phyloP scores from a whole-genome alignment of 208 protist species.

The Phytomonas sp. region DNA sequence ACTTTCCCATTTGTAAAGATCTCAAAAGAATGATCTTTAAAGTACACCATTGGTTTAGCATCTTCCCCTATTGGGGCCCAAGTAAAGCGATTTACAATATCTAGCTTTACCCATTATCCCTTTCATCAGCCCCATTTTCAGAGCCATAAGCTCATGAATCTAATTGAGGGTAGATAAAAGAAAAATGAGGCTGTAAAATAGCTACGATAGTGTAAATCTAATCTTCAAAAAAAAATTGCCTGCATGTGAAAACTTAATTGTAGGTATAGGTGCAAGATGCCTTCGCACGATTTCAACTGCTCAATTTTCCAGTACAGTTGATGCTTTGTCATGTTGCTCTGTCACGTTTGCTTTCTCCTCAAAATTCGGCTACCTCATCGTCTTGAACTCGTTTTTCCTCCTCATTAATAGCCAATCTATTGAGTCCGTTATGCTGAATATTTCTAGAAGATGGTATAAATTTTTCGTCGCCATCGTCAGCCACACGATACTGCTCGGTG shows the following conservation, averaged over 20 bases:
- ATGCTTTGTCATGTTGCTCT: neutral
- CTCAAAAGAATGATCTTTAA: neutral
- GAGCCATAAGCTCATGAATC: neutral
- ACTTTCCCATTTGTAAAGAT: neutral
- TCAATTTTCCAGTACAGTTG: neutral
- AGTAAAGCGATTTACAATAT: neutral
- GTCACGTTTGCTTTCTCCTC: neutral
- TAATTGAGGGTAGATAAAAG: neutral
- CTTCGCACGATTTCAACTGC: neutral
- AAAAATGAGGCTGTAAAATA: neutral
- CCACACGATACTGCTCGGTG: slow-evolving; percentile 37
- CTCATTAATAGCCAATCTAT: slow-evolving; percentile 26
- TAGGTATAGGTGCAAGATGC: neutral
- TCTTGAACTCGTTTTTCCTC: slow-evolving; percentile 42
- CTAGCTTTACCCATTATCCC: neutral
- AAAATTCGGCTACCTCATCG: slow-evolving; percentile 26
- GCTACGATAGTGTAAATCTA: neutral
- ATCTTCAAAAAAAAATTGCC: neutral
- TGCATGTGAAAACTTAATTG: neutral
- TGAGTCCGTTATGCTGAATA: slow-evolving; percentile 5
- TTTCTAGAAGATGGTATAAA: slow-evolving; percentile 4
- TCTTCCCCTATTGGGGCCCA: neutral
- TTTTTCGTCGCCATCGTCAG: slow-evolving; percentile 15
- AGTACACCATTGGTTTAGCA: neutral
- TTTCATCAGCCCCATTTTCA: neutral